Evolutionary conservation across 2,329 filamentous ascomycete species (phyloP).

Genomic region (Lachnellula arida): DNA sequence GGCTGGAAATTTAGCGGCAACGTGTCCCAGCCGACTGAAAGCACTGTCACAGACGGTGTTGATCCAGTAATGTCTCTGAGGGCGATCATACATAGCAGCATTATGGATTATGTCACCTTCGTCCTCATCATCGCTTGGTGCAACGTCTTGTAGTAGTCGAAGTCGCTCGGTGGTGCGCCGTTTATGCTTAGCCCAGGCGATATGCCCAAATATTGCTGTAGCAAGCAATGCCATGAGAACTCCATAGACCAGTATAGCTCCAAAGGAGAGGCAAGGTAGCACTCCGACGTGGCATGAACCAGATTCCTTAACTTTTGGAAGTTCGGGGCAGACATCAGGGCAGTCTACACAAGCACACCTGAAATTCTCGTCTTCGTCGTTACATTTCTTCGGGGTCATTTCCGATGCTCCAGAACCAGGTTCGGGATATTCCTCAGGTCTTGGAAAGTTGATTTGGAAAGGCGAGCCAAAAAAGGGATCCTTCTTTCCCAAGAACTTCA

Average conservation of each 20-base stretch:
- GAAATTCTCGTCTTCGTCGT: constrained; percentile 79
- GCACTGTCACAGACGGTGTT: constrained; percentile 77
- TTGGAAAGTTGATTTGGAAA: constrained; percentile 95
- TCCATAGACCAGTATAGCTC: constrained; percentile 81
- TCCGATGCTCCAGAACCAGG: constrained; percentile 67
- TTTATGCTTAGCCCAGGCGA: constrained; percentile 69
- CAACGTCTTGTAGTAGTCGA: constrained; percentile 79
- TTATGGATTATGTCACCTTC: constrained; percentile 80
- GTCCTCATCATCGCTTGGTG: constrained; percentile 87
- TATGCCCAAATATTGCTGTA: constrained; percentile 64
- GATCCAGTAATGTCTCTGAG: constrained; percentile 72
- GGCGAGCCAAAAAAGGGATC: constrained; percentile 81
- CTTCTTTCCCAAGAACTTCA: constrained; percentile 91
- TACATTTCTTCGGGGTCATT: constrained; percentile 78
- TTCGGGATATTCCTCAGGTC: constrained; percentile 51
- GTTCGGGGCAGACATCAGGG: constrained; percentile 73
- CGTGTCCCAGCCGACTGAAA: constrained; percentile 75
- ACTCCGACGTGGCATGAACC: constrained; percentile 77
- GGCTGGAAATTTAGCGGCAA: constrained; percentile 76
- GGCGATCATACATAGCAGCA: constrained; percentile 71
- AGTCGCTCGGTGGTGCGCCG: constrained; percentile 74
- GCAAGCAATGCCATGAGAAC: constrained; percentile 65
- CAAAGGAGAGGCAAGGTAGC: constrained; percentile 91
- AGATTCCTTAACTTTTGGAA: constrained; percentile 68
- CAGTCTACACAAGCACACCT: constrained; percentile 94